Evolutionary conservation across 1,284 basidiomycete species (phyloP).

Genomic region (Trichosporon coremiiforme): DNA sequence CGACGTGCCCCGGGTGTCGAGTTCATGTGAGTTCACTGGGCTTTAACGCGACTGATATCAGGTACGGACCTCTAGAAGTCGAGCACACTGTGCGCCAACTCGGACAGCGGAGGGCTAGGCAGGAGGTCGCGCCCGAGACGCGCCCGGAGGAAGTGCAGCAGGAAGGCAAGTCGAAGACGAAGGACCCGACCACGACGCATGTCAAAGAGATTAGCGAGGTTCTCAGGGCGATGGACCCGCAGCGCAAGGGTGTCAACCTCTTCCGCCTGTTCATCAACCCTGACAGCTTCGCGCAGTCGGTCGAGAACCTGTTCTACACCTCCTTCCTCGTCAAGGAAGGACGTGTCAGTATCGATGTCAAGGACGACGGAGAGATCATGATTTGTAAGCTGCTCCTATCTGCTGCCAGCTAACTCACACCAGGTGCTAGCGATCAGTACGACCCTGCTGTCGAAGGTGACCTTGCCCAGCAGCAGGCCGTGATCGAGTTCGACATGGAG

Average conservation of each 20-base stretch:
- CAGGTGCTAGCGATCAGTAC: constrained; percentile 32
- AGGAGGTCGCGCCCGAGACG: constrained; percentile 32
- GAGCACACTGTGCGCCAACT: constrained; percentile 28
- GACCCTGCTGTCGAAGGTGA: constrained; percentile 45
- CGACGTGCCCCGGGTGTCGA: constrained; percentile 55
- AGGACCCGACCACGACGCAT: constrained; percentile 37
- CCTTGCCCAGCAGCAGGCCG: constrained; percentile 56
- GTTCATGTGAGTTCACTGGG: constrained; percentile 54
- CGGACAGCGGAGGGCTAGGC: neutral
- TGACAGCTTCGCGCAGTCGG: constrained; percentile 50
- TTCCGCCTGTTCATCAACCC: constrained; percentile 45
- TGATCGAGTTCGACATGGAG: constrained; percentile 59
- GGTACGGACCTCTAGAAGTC: constrained; percentile 46
- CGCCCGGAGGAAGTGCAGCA: constrained; percentile 39
- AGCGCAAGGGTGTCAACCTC: constrained; percentile 51
- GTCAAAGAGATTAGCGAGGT: constrained; percentile 39
- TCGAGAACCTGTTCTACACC: constrained; percentile 63
- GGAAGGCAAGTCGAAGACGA: constrained; percentile 27
- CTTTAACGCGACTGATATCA: constrained; percentile 24
- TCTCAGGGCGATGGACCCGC: constrained; percentile 35
- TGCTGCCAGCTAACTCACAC: neutral
- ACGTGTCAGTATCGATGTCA: constrained; percentile 49
- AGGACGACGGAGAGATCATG: constrained; percentile 55
- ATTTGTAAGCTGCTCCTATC: constrained; percentile 49
- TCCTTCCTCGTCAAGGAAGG: constrained; percentile 61